Evolutionary conservation across 1,284 basidiomycete species (phyloP).

Genomic region (Anthracocystis panici-leucophaei): DNA sequence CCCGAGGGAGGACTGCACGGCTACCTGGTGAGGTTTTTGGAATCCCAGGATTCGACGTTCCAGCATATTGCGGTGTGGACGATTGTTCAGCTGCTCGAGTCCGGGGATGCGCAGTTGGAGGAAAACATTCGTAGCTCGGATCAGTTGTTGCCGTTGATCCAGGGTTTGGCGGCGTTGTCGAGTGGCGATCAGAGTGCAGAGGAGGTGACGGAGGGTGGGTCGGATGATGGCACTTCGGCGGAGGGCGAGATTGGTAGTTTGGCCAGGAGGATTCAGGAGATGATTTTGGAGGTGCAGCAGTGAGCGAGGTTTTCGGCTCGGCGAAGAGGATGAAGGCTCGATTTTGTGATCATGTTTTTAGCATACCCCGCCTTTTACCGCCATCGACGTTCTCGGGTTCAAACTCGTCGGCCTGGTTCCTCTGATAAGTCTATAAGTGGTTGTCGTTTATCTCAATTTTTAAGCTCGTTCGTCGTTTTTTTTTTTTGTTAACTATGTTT

Average conservation of each 20-base stretch:
- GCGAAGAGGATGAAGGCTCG: too few relatives aligned
- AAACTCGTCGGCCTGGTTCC: too few relatives aligned
- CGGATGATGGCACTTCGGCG: constrained; percentile 59
- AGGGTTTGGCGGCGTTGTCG: constrained; percentile 48
- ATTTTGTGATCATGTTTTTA: neutral
- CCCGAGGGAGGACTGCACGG: constrained; percentile 96
- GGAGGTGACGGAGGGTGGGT: constrained; percentile 43
- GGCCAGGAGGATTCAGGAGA: constrained; percentile 66
- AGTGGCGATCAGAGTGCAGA: constrained; percentile 40
- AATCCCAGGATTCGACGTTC: constrained; percentile 96
- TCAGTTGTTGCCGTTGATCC: constrained; percentile 64
- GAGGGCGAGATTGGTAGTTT: constrained; percentile 66
- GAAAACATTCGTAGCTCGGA: constrained; percentile 66
- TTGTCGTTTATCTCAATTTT: neutral
- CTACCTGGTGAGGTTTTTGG: constrained; percentile 94
- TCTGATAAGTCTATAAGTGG: too few relatives aligned
- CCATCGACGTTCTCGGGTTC: too few relatives aligned
- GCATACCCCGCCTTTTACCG: constrained; percentile 1
- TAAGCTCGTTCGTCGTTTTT: neutral
- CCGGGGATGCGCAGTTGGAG: constrained; percentile 76
- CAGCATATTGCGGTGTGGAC: constrained; percentile 97
- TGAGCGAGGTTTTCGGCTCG: neutral
- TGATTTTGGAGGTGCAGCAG: constrained; percentile 53
- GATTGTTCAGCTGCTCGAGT: constrained; percentile 94
- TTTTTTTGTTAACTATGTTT: too few relatives aligned